Percentiles rank a stretch among this genome's conserved stretches.
phyloP scores from a whole-genome alignment of 2,329 filamentous ascomycete genomes.

The Trichoderma sp. region DNA sequence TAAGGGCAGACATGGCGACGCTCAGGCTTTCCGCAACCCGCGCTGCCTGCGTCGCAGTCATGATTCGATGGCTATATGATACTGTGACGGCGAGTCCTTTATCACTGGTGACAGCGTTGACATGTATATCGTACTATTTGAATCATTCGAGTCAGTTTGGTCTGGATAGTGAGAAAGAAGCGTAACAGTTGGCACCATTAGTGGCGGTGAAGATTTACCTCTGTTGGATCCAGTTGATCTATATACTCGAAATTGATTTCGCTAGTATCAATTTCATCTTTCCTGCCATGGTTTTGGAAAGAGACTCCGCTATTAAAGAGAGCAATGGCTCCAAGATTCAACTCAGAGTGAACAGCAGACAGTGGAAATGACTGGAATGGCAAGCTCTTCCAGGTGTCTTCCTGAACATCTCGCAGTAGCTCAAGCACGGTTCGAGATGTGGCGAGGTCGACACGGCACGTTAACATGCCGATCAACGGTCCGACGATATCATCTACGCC shows the following conservation, averaged over 20 bases:
- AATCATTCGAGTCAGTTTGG: too few relatives aligned
- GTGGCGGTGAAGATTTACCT: too few relatives aligned
- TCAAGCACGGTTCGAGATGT: not conserved
- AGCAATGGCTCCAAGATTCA: not conserved
- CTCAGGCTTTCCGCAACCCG: constrained; percentile 10
- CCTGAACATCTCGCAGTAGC: constrained; percentile 33
- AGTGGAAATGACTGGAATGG: constrained; percentile 50
- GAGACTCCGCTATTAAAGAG: constrained; percentile 12
- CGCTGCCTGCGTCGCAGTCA: too few relatives aligned
- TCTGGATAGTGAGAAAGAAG: too few relatives aligned
- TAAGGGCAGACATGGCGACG: constrained; percentile 6
- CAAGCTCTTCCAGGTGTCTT: constrained; percentile 44
- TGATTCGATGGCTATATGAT: too few relatives aligned
- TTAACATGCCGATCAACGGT: constrained; percentile 49
- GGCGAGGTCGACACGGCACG: constrained; percentile 44
- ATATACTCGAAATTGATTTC: not conserved
- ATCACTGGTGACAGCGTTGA: not conserved
- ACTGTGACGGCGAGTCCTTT: not conserved
- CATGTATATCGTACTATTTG: too few relatives aligned
- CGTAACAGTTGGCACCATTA: too few relatives aligned
- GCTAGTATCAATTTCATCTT: not conserved
- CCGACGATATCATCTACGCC: constrained; percentile 23
- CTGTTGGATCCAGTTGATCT: too few relatives aligned
- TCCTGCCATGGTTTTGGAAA: not conserved
- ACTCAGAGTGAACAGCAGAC: constrained; percentile 25